phyloP scores from a whole-genome alignment of 345 rosid genomes.

The Kernera saxatilis region DNA sequence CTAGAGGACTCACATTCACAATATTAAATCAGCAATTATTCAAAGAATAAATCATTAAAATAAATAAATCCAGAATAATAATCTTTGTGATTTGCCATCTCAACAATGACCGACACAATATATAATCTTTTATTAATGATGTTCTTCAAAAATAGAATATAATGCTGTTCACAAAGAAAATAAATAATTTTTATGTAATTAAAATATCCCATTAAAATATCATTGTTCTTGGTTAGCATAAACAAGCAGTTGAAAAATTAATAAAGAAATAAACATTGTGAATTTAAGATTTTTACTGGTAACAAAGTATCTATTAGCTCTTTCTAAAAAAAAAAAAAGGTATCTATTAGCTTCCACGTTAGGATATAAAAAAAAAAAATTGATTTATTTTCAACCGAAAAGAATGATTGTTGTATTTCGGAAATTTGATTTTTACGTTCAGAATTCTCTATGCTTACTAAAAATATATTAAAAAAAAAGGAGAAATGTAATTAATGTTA shows the following conservation, averaged over 20 bases:
- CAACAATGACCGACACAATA: conserved; percentile 17
- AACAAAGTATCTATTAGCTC: too few relatives aligned
- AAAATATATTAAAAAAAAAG: too few relatives aligned
- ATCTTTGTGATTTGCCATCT: conserved; percentile 10
- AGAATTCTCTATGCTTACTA: too few relatives aligned
- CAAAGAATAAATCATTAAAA: too few relatives aligned
- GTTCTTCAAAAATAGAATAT: background rate
- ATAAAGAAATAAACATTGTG: background rate
- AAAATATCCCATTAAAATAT: too few relatives aligned
- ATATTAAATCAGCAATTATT: background rate
- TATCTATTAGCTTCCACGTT: too few relatives aligned
- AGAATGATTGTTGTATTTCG: background rate
- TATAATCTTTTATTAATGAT: background rate
- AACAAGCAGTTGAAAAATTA: background rate
- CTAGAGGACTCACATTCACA: background rate
- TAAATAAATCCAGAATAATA: background rate
- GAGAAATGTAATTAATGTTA: background rate
- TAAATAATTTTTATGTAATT: too few relatives aligned
- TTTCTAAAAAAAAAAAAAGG: too few relatives aligned
- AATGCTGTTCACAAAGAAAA: too few relatives aligned
- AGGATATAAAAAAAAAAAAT: too few relatives aligned
- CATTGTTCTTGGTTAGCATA: background rate
- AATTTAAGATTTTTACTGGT: background rate
- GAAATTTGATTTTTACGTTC: background rate
- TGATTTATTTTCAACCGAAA: background rate